phyloP scores from a whole-genome alignment of 139 green algal genomes.

The Chlamydomonas incerta region DNA sequence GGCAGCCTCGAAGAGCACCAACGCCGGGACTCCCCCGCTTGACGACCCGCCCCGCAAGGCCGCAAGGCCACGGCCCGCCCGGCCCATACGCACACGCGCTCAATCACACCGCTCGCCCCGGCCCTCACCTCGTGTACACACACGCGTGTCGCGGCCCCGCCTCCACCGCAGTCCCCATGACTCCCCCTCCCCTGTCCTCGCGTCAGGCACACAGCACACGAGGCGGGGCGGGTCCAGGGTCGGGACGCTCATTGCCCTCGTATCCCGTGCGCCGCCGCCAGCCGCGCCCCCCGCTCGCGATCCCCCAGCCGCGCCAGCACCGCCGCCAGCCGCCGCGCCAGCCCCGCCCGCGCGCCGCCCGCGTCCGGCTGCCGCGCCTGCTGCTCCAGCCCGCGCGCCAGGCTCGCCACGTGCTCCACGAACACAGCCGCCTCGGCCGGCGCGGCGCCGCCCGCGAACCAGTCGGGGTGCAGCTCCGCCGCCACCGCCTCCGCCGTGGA shows the following conservation, averaged over 20 bases:
- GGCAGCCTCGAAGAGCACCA: no score
- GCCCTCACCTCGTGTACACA: no score
- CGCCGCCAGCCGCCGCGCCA: slow-evolving; percentile 15
- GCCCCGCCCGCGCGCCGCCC: not conserved
- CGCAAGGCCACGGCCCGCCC: no score
- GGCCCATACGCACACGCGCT: no score
- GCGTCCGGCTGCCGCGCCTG: not conserved
- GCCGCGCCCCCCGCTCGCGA: not conserved
- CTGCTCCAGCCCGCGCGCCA: slow-evolving; percentile 29
- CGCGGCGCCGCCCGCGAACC: slow-evolving; percentile 45
- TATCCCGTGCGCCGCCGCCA: slow-evolving; percentile 21
- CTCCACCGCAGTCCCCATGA: no score
- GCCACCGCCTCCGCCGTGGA: slow-evolving; percentile 56
- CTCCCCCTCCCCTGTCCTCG: no score
- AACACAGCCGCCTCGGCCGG: not conserved
- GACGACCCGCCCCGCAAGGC: no score
- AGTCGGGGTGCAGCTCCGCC: slow-evolving; percentile 55
- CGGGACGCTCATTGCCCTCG: not conserved
- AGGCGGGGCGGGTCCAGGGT: no score
- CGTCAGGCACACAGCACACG: no score
- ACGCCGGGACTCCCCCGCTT: no score
- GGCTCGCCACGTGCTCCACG: slow-evolving; percentile 5
- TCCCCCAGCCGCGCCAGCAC: slow-evolving; percentile 27
- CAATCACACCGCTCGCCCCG: no score
- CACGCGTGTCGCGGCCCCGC: no score